Base-by-base conservation (phyloP, 345 rosid species). In the Moricandia arvensis region DNA sequence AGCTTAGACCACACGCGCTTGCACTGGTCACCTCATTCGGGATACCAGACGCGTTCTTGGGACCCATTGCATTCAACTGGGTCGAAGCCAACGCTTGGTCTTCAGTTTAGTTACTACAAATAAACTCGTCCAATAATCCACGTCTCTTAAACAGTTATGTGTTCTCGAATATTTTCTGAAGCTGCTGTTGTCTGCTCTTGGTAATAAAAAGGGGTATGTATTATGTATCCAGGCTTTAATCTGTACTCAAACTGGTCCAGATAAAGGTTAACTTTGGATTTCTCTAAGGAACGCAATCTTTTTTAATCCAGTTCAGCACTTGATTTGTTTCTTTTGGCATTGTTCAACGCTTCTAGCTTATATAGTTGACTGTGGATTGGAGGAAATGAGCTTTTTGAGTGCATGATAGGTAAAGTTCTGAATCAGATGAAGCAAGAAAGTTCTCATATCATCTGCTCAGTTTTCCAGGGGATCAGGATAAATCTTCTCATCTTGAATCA, bases 1-100 rank as follows among this genome's bases (percentile, higher is more conserved):
- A 91, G 79, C 59, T 94, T 62, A 84, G 93, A 66, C 97, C 93
- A 1, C 96, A 91, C 55, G 87, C 96, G 0, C 93, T 94, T 17
- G 87, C 89, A 1, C 79, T 94, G 70, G 97, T 91, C 21, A 69
- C 81, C 66, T 90, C 97, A 33, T 89, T 87, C 8, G 95, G 97
- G 66, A 80, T 94, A 65, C 98, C 98, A 17, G 88, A 85, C 45
- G 80, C 93, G 2, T 86, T 90, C 74, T 80, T 94, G 85, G 77
- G 88, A 80, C 98, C 97, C 8, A 80, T 94, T 76, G 97, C 98
- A 43, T 91, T 80, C 58, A 72, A 94, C 78, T 94, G 98, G 97
- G 85, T 94, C 15, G 96, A 87, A 15, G 88, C 97, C 27, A 89
- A 94, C 71, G 82, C 97, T 15, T 88, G 90, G 93, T 83, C 95